These are phyloP conservation scores for Cicer arietinum DNA, from an alignment of 306 rosid species.

Conservation along the genomic window DNA sequence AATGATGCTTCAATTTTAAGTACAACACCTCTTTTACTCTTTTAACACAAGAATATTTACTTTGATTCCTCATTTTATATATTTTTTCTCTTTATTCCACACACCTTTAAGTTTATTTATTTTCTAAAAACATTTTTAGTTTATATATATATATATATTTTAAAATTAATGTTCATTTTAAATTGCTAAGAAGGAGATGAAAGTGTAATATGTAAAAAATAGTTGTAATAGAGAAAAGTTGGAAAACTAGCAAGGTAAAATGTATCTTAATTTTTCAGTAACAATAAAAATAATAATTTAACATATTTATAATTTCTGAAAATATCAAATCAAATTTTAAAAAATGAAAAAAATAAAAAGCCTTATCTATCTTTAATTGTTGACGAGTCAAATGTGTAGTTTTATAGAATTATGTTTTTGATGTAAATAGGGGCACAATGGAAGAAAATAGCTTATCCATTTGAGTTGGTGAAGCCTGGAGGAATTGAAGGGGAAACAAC, in stretches of 20 bases:
- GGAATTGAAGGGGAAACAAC: conserved; percentile 63
- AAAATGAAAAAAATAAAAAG: no score
- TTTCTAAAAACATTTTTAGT: background rate
- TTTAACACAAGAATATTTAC: background rate
- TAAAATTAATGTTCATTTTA: no score
- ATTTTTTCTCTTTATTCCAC: no score
- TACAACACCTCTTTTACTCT: conserved; percentile 29
- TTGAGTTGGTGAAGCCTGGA: conserved; percentile 60
- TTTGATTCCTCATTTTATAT: background rate
- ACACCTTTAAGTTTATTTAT: background rate
- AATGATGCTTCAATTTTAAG: conserved; percentile 49
- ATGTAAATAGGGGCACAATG: conserved; percentile 37
- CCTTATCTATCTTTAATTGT: no score
- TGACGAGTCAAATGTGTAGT: conserved; percentile 6
- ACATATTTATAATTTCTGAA: background rate
- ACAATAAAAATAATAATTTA: no score
- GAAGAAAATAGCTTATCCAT: conserved; percentile 59
- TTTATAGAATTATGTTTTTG: conserved; percentile 19
- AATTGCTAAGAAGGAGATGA: no score
- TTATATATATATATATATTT: no score
- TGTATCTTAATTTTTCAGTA: no score
- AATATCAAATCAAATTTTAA: no score
- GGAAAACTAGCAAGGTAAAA: no score
- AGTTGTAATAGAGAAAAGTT: no score
- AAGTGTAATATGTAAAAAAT: no score